Percentiles rank a stretch among this genome's conserved stretches.
Conservation (phyloP, 2,329 filamentous ascomycete species). For the Penicillium sp. region DNA sequence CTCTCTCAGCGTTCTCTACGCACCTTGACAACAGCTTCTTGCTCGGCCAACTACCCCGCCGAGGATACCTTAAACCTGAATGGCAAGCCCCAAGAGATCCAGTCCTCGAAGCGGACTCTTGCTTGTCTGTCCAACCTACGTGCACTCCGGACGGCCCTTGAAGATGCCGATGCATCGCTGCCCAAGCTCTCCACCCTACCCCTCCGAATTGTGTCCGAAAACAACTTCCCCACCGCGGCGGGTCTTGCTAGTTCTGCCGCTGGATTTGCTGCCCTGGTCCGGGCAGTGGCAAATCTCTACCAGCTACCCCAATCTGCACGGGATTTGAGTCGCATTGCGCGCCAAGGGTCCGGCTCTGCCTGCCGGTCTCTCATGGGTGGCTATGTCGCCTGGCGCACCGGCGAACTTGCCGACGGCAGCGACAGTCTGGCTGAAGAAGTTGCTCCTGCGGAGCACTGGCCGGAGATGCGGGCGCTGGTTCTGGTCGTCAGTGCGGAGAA, state of each 20-base stretch:
- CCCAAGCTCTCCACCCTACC: slow-evolving; percentile 72
- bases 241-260: slow-evolving; percentile 66
- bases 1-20: slow-evolving; percentile 89
- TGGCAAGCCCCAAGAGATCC: slow-evolving; percentile 70
- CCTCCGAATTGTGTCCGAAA: slow-evolving; percentile 85
- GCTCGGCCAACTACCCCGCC: slow-evolving; percentile 63
- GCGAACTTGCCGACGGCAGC: slow-evolving; percentile 65
- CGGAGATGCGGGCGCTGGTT: slow-evolving; percentile 85
- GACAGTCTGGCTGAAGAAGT: slow-evolving; percentile 87
- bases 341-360: slow-evolving; percentile 90
- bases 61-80: slow-evolving; percentile 77
- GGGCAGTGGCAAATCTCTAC: slow-evolving; percentile 86
- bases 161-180: slow-evolving; percentile 64
- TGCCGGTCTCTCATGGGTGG: slow-evolving; percentile 91
- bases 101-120: slow-evolving; percentile 78
- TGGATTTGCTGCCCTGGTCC: slow-evolving; percentile 63
- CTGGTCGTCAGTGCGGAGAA: slow-evolving; percentile 89
- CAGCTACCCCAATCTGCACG: slow-evolving; percentile 71
- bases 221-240: slow-evolving; percentile 98
- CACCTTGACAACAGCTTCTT: slow-evolving; percentile 92
- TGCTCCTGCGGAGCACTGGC: slow-evolving; percentile 85
- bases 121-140: slow-evolving; percentile 88
- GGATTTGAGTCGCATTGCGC: slow-evolving; percentile 79
- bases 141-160: slow-evolving; percentile 66
- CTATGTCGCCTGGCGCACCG: slow-evolving; percentile 91